Evolutionary conservation across 2,329 filamentous ascomycete genomes (phyloP).

Genomic region (Dichotomopilus funicola): DNA sequence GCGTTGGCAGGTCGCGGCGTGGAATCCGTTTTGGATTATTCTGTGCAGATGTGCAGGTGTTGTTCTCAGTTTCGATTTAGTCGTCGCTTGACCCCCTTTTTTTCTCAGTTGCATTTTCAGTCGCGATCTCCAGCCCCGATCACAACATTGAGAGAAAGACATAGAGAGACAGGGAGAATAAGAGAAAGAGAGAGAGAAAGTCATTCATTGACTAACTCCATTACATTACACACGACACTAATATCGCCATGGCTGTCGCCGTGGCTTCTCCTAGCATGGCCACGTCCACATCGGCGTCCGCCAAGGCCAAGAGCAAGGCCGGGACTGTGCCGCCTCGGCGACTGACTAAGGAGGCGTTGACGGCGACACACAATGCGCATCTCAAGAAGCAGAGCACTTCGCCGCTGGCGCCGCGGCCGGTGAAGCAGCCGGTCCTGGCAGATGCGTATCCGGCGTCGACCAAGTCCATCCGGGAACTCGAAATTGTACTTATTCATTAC

Average conservation of each 20-base stretch:
- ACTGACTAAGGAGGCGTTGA: conserved; percentile 23
- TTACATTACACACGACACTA: too few species aligned
- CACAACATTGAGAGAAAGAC: too few species aligned
- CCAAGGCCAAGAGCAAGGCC: conserved; percentile 1
- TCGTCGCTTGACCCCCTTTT: not conserved
- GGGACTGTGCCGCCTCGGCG: conserved; percentile 14
- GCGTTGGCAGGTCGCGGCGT: not conserved
- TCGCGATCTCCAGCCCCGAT: too few species aligned
- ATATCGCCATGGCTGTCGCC: conserved; percentile 3
- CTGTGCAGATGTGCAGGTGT: not conserved
- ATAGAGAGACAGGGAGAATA: too few species aligned
- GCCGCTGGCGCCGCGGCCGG: conserved; percentile 24
- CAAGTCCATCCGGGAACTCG: conserved; percentile 26
- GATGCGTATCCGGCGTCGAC: conserved; percentile 27
- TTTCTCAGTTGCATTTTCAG: too few species aligned
- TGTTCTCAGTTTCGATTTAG: not conserved
- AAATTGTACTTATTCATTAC: conserved; percentile 18
- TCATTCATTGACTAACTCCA: not conserved
- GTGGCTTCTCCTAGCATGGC: conserved; percentile 5
- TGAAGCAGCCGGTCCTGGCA: conserved; percentile 26
- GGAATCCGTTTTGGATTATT: not conserved
- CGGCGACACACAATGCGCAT: conserved; percentile 22
- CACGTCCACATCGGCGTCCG: not conserved
- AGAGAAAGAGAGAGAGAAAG: not conserved
- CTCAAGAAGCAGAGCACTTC: conserved; percentile 23